Evolutionary conservation across 352 stramenopile genomes (phyloP), one percentile per base, ranked within the genome.

Genomic region (Globisporangium ultimum): DNA sequence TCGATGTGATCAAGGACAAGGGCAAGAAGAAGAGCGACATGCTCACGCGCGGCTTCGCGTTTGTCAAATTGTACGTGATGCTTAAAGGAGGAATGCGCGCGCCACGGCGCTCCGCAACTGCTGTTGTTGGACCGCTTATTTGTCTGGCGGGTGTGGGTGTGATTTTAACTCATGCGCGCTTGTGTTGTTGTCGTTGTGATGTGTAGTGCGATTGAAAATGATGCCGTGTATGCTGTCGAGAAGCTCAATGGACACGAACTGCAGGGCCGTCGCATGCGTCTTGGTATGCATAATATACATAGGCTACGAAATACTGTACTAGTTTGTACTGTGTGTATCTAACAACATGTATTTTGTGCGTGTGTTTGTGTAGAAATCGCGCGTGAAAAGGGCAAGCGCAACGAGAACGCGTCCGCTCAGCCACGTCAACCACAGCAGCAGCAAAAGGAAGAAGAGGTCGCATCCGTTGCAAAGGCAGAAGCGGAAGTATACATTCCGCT

Each of bases 1-100:
- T 95, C 52, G 81, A 91, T 72, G 68, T 95, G 52, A 95, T 95
- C 67, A 95, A 95, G 61, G 80, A 95, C 63, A 95, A 95, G 71
- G 85, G 85, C 70, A 90, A 89, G 58, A 68, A 67, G 53, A 93
- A 91, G 74, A 80, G 67, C 63, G 83, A 93, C 54, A 84, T 79
- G 66, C 75, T 87, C 55, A 92, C 83, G 58, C 85, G 85, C 46
- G 85, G 85, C 58, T 95, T 95, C 63, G 85, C 85, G 46, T 95
- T 95, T 55, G 81, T 95, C 20, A 84, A 82, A 61, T 95, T 89
- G 85, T 95, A 78, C 69, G 85, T 87, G 20, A 17, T 34, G 6
- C 8, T 17, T 3, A 5, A 2, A 28, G 24, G 24, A 28, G 24
- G 2, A 5, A 14, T 42, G 20, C 24, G 6, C 14, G n/a, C n/a